Evolutionary conservation across 2,329 filamentous ascomycete species (phyloP).

Genomic region (Taxawa tesnikishii): DNA sequence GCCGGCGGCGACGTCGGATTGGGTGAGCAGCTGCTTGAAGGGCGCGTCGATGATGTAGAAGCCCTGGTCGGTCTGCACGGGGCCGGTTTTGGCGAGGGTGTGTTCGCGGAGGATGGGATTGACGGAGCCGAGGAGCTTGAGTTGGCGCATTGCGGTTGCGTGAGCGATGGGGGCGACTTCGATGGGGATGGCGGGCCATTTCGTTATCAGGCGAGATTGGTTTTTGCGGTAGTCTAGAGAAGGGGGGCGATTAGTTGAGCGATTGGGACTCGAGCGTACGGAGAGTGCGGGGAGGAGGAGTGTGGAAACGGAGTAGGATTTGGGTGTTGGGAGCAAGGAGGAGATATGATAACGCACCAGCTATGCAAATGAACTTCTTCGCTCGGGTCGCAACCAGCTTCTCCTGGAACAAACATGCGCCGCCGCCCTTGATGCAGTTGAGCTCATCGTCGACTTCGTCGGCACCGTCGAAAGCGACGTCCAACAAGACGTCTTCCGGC

Average conservation of each 20-base stretch:
- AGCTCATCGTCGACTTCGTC: conserved; percentile 92
- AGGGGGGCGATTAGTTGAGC: too few relatives aligned
- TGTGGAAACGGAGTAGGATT: background rate
- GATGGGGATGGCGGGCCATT: conserved; percentile 80
- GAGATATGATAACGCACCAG: too few relatives aligned
- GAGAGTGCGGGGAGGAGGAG: background rate
- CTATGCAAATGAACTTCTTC: conserved; percentile 77
- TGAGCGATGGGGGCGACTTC: conserved; percentile 83
- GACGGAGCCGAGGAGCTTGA: conserved; percentile 60
- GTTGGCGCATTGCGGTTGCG: conserved; percentile 59
- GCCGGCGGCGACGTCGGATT: conserved; percentile 37
- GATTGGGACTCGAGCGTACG: too few relatives aligned
- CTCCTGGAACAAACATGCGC: conserved; percentile 95
- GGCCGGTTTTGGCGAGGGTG: conserved; percentile 65
- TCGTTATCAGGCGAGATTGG: conserved; percentile 57
- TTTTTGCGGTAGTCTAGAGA: conserved; percentile 78
- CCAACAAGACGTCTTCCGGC: conserved; percentile 52
- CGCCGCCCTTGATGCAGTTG: conserved; percentile 96
- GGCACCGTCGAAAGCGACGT: conserved; percentile 90
- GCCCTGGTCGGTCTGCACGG: conserved; percentile 73
- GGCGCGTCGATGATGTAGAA: conserved; percentile 90
- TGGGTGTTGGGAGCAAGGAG: background rate
- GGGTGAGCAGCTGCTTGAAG: conserved; percentile 59
- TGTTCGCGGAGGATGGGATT: conserved; percentile 62
- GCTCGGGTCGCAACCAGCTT: conserved; percentile 83